Conservation (phyloP, 2,329 filamentous ascomycete species). For the Pyrenophora teres region DNA sequence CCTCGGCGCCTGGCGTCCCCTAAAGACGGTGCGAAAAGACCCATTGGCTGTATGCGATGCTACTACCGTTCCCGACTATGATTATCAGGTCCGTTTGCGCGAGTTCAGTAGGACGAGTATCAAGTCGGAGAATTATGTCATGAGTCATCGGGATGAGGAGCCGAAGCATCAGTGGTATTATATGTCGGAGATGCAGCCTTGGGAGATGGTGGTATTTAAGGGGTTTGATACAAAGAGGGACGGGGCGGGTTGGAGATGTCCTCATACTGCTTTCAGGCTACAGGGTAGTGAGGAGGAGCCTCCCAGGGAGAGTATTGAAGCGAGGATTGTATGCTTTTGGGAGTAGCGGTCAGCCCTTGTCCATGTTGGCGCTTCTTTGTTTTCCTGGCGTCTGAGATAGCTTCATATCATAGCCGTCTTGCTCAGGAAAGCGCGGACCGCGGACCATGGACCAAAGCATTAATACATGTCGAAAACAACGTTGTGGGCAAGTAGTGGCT, state of each 20-base stretch:
- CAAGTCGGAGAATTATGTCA: constrained; percentile 23
- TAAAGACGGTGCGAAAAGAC: constrained; percentile 27
- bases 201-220: constrained; percentile 35
- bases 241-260: constrained; percentile 28
- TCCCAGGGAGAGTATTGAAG: constrained; percentile 36
- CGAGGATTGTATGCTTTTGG: constrained; percentile 28
- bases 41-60: constrained; percentile 34
- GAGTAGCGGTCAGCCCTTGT: neutral
- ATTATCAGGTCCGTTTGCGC: constrained; percentile 23
- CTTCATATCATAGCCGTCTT: too few relatives aligned
- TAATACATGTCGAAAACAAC: too few relatives aligned
- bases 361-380: too few relatives aligned
- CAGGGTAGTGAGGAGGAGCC: constrained; percentile 15
- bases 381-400: too few relatives aligned
- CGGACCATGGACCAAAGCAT: too few relatives aligned
- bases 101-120: constrained; percentile 24
- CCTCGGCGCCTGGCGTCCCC: constrained; percentile 39
- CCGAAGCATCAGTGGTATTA: constrained; percentile 35
- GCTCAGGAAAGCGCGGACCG: too few relatives aligned
- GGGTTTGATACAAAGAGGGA: constrained; percentile 28
- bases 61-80: constrained; percentile 19
- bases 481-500: too few relatives aligned
- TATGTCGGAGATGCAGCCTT: constrained; percentile 27
- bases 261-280: constrained; percentile 33
- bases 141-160: constrained; percentile 16